phyloP scores from a whole-genome alignment of 495 filamentous ascomycete species.

The Venustampulla echinocandica region DNA sequence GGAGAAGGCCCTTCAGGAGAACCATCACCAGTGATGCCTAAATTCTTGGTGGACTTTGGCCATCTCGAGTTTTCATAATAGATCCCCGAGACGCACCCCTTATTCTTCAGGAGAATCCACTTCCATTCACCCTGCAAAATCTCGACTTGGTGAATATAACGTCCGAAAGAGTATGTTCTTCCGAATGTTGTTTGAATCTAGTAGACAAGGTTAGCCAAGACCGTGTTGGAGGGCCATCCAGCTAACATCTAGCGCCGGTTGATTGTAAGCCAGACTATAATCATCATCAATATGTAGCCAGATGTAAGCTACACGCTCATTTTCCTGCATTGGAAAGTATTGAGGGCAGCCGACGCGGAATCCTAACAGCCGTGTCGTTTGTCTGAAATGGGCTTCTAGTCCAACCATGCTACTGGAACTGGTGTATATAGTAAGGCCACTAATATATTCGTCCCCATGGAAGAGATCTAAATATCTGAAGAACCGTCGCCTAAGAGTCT shows the following conservation, averaged over 20 bases:
- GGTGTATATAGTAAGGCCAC: constrained; percentile 9
- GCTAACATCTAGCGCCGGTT: constrained; percentile 4
- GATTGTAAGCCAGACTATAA: not conserved
- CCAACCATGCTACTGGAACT: constrained; percentile 2
- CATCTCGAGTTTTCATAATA: no score
- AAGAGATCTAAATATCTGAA: constrained; percentile 15
- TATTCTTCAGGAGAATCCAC: no score
- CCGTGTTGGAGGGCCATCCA: not conserved
- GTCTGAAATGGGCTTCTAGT: constrained; percentile 8
- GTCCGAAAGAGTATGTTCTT: constrained; percentile 6
- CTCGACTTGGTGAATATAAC: no score
- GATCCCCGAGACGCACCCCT: no score
- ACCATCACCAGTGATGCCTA: no score
- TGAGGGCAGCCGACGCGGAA: not conserved
- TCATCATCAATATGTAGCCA: constrained; percentile 12
- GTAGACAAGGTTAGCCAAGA: constrained; percentile 1
- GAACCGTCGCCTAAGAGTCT: constrained; percentile 3
- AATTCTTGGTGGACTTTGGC: no score
- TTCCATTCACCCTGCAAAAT: no score
- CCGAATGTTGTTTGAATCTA: constrained; percentile 15
- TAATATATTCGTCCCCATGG: constrained; percentile 3
- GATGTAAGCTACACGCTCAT: constrained; percentile 7
- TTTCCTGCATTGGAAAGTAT: constrained; percentile 4
- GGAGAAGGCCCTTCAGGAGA: no score
- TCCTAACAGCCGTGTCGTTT: constrained; percentile 2